Percentiles rank a stretch among this genome's conserved stretches.
These are phyloP conservation scores for Diaporthe ilicicola DNA, from an alignment of 2,329 filamentous ascomycete genomes.

Conservation along the genomic window DNA sequence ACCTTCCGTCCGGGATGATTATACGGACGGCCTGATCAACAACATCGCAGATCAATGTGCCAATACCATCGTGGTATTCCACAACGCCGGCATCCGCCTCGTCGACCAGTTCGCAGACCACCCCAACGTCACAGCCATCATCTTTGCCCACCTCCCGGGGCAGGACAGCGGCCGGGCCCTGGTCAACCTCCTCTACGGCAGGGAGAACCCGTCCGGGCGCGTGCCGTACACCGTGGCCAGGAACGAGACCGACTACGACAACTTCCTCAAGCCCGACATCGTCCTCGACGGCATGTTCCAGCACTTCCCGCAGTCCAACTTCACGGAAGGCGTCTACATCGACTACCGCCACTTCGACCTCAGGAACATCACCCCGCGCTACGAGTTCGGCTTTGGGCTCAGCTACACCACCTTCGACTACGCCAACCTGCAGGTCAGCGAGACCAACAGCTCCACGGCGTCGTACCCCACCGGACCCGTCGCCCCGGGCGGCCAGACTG, in stretches of 20 bases:
- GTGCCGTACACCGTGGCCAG: constrained; percentile 70
- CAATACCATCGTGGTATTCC: constrained; percentile 71
- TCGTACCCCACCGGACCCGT: constrained; percentile 50
- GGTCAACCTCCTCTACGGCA: constrained; percentile 65
- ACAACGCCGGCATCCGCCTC: constrained; percentile 69
- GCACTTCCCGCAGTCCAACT: constrained; percentile 61
- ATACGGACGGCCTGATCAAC: constrained; percentile 65
- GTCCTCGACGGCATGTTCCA: constrained; percentile 64
- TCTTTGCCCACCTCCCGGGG: constrained; percentile 71
- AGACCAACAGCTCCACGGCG: constrained; percentile 39
- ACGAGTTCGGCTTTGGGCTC: constrained; percentile 65
- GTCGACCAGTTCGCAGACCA: constrained; percentile 71
- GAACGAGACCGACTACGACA: constrained; percentile 63
- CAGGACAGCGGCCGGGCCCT: constrained; percentile 68
- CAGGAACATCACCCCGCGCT: constrained; percentile 56
- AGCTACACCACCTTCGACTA: constrained; percentile 64
- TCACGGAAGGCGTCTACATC: constrained; percentile 59
- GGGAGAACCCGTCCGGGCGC: constrained; percentile 63
- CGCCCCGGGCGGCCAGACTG: constrained; percentile 52
- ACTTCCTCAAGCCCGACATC: constrained; percentile 48
- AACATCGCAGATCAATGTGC: constrained; percentile 66
- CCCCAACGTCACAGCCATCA: constrained; percentile 69
- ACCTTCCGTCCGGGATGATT: constrained; percentile 70
- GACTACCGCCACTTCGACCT: constrained; percentile 67
- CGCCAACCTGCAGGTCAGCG: constrained; percentile 49